Base-by-base conservation (phyloP, 2,329 filamentous ascomycete species). In the Leptographium lundbergii region DNA sequence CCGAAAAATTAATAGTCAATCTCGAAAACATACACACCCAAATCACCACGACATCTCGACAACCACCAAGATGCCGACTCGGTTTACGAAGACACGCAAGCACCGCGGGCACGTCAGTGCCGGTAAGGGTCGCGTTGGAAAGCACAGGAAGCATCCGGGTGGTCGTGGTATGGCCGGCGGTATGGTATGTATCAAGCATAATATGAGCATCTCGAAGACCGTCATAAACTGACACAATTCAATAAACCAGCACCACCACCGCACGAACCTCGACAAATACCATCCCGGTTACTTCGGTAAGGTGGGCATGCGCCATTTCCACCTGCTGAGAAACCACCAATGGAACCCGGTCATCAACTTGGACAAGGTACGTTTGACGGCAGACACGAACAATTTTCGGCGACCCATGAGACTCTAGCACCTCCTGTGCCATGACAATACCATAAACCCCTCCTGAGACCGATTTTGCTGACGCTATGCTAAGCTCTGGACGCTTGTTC, bases 261-360 rank as follows among this genome's bases (percentile, higher is more conserved):
- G 89, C 69, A 95, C 89, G 73, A 95, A 95, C 81, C 67, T 78
- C 63, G 76, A 78, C 68, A 91, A 94, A 78, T 95, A 92, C 86
- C 89, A 95, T 75, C 91, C 92, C 65, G 94, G 94, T 90, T 97
- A 97, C 89, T 97, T 96, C 79, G 90, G 90, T 80, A 96, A 96
- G 82, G 89, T 92, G 69, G 88, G 88, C 80, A 92, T 92, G 88
- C 82, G 89, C 73, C 87, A 92, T 81, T 96, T 96, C 89, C 92
- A 97, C 85, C 91, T 94, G 80, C 86, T 89, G 73, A 83, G 86
- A 73, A 92, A 92, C 83, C 88, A 95, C 74, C 91, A 92, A 84
- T 99, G 92, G 94, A 96, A 96, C 82, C 94, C 94, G 67, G 84
- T 90, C 70, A 88, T 99, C 87, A 99, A 99, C 84, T 81, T 99